Evolutionary conservation across 2,329 filamentous ascomycete genomes (phyloP), one percentile per base, ranked within the genome.

Genomic region (Hypoxylon sp.): DNA sequence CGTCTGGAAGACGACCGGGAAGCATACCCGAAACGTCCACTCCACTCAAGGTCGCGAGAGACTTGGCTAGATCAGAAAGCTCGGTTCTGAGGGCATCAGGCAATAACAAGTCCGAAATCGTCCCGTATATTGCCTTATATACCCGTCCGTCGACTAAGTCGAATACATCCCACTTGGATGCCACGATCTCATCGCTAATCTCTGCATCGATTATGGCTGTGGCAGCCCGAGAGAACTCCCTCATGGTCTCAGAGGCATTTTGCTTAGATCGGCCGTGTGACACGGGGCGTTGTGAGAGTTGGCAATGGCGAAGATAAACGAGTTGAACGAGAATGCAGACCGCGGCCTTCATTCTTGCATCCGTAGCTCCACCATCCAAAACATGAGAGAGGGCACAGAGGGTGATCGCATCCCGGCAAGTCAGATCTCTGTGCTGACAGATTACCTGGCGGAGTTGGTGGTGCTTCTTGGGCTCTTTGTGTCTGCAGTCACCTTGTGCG

Each of bases 81-180:
- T 65, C 62, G 5, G 67, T 14, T 14, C 76, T 46, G 25, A 77
- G n/a, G 4, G 71, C 36, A 0, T 65, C 63, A 14, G 69, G 67
- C 9, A 75, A 36, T 19, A 23, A 34, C 11, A 45, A 17, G 3
- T 43, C 17, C 5, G 28, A 60, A 43, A 69, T 34, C 1, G 52
- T 32, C 5, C n/a, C 25, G 32, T 58, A 41, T 17, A 72, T 38
- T 1, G 59, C 61, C 17, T 71, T 38, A 46, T 79, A 73, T 4
- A 80, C 65, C 5, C 77, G 72, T 25, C 75, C 73, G 49, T 81
- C 79, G 2, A 80, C 46, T 2, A 80, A 67, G 36, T 80, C 79
- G 51, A 73, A 79, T 19, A 75, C 25, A 59, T 80, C 75, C 75
- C 74, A 78, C 13, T 60, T 43, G 1, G 66, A 19, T 14, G 21